phyloP scores from a whole-genome alignment of 805 yeast genomes.

The Candida ascalaphidarum region DNA sequence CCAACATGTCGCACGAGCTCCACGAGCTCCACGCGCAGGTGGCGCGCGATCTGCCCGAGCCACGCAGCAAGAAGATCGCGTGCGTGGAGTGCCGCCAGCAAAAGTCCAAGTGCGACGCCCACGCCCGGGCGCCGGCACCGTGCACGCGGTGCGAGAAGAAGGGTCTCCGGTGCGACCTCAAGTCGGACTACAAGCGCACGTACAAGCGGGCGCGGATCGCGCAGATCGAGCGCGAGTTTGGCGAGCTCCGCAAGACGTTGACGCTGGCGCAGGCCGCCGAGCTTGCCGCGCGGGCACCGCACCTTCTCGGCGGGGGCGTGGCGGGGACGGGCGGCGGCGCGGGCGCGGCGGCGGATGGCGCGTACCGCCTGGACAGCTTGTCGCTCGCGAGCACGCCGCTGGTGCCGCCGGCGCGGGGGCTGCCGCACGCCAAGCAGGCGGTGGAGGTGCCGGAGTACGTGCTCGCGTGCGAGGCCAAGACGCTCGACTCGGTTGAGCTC shows the following conservation, averaged over 20 bases:
- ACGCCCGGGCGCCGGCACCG: constrained; percentile 63
- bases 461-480: constrained; percentile 54
- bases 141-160: constrained; percentile 78
- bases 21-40: constrained; percentile 20
- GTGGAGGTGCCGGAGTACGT: constrained; percentile 21
- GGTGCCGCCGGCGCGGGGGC: too few relatives aligned
- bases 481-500: constrained; percentile 61
- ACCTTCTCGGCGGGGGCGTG: constrained; percentile 1
- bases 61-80: constrained; percentile 55
- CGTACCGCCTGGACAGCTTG: too few relatives aligned
- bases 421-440: constrained; percentile 1
- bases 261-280: constrained; percentile 24
- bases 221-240: constrained; percentile 75
- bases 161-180: constrained; percentile 60
- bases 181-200: constrained; percentile 80
- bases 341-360: too few relatives aligned
- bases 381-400: too few relatives aligned
- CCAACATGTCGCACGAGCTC: constrained; percentile 36
- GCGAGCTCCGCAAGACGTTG: constrained; percentile 54
- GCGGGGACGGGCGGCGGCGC: too few relatives aligned
- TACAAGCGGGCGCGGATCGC: constrained; percentile 79
- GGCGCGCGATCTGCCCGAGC: constrained; percentile 4
- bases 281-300: constrained; percentile 17
- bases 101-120: constrained; percentile 85
- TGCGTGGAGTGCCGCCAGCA: constrained; percentile 97